These are phyloP conservation scores for Drechslerella dactyloides DNA, from an alignment of 2,329 filamentous ascomycete genomes.

Conservation along the genomic window DNA sequence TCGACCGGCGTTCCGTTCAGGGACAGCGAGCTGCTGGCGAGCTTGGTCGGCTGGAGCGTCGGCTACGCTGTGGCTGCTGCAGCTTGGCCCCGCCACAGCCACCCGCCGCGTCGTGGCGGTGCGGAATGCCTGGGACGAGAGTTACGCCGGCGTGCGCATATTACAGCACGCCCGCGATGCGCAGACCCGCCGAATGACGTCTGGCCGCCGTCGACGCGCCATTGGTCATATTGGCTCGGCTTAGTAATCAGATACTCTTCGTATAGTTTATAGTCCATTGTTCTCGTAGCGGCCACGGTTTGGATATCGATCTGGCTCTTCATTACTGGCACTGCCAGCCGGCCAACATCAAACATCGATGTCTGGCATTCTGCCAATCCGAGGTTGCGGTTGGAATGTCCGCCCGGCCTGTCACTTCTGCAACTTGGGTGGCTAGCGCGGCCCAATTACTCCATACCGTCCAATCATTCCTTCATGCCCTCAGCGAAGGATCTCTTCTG, in stretches of 20 bases:
- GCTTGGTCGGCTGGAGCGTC: constrained; percentile 20
- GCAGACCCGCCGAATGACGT: background rate
- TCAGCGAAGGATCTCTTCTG: background rate
- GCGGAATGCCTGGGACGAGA: constrained; percentile 9
- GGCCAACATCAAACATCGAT: background rate
- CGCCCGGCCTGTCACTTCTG: constrained; percentile 40
- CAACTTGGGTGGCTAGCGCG: constrained; percentile 46
- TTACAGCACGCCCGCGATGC: constrained; percentile 20
- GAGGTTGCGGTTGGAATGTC: constrained; percentile 32
- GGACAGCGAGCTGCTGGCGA: constrained; percentile 37
- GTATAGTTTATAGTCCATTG: no score
- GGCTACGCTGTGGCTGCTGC: constrained; percentile 23
- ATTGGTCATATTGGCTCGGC: no score
- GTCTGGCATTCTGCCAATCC: constrained; percentile 28
- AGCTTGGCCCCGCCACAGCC: constrained; percentile 31
- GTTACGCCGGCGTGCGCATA: constrained; percentile 26
- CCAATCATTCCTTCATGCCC: constrained; percentile 13
- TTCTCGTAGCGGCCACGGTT: no score
- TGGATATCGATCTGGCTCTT: no score
- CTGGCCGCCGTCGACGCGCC: no score
- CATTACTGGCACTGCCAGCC: background rate
- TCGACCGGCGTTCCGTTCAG: constrained; percentile 18
- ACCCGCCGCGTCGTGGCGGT: constrained; percentile 30
- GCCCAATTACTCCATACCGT: constrained; percentile 40
- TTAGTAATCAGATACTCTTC: no score